A percentile compares a stretch with the other conserved stretches of the same genome.
Evolutionary conservation across 2,329 filamentous ascomycete genomes (phyloP).

Genomic region (Ophiocordyceps polyrhachis-furcata): DNA sequence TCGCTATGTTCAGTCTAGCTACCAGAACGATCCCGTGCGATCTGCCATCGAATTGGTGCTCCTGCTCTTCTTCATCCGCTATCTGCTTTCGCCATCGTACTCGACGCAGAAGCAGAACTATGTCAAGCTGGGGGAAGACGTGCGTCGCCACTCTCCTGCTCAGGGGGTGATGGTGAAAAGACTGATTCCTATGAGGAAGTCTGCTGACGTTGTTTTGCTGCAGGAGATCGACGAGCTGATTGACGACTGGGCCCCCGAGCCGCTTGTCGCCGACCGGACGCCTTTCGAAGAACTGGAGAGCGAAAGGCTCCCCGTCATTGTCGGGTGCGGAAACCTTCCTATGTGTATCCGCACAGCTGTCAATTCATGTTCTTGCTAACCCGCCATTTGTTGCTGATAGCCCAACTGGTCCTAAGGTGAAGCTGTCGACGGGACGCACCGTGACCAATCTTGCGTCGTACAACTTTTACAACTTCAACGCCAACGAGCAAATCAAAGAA

Average conservation of each 20-base stretch:
- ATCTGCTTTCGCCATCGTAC: conserved; percentile 81
- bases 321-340: conserved; percentile 41
- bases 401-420: conserved; percentile 76
- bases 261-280: conserved; percentile 59
- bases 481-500: conserved; percentile 81
- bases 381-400: conserved; percentile 20
- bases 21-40: conserved; percentile 90
- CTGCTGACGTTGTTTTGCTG: neutral
- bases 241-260: conserved; percentile 91
- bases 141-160: conserved; percentile 6
- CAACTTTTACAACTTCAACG: conserved; percentile 96
- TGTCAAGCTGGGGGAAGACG: conserved; percentile 72
- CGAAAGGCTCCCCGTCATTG: conserved; percentile 71
- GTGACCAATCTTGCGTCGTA: conserved; percentile 88
- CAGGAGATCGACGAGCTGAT: conserved; percentile 89
- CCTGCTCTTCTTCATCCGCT: conserved; percentile 88
- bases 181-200: neutral
- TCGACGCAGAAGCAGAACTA: conserved; percentile 79
- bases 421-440: conserved; percentile 71
- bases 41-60: conserved; percentile 86
- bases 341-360: neutral
- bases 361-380: neutral
- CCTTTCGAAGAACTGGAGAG: conserved; percentile 61
- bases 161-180: neutral
- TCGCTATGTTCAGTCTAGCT: conserved; percentile 90